These are phyloP conservation scores for Gossypium schwendimanii DNA, from an alignment of 441 rosid species.

Conservation along the genomic window DNA sequence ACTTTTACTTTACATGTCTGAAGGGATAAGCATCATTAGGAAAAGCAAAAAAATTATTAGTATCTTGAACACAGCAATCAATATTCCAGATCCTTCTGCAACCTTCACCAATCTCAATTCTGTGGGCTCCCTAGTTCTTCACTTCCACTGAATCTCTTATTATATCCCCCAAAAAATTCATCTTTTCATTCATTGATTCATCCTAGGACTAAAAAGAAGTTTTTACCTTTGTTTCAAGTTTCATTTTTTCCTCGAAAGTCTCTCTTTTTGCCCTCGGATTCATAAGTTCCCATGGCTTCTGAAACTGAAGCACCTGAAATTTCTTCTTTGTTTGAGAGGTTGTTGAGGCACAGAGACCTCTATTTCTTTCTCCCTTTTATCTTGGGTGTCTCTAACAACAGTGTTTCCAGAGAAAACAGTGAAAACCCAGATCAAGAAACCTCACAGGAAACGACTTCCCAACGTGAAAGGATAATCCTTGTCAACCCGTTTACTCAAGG, in stretches of 20 bases:
- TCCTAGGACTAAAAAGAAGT: not conserved
- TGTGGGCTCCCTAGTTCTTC: constrained; percentile 12
- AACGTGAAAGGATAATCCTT: constrained; percentile 33
- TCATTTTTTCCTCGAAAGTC: not conserved
- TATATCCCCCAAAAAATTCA: not conserved
- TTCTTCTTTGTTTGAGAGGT: constrained; percentile 29
- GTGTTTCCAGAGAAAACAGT: constrained; percentile 6
- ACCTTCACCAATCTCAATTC: constrained; percentile 21
- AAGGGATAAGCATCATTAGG: constrained; percentile 12
- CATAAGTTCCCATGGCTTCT: constrained; percentile 25
- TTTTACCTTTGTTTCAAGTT: not conserved
- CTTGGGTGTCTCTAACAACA: constrained; percentile 26
- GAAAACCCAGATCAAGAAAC: constrained; percentile 18
- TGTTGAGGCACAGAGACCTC: constrained; percentile 39
- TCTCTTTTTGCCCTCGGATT: not conserved
- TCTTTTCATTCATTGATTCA: not conserved
- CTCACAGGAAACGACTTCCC: constrained; percentile 24
- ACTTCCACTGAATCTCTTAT: not conserved
- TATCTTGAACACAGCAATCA: not conserved
- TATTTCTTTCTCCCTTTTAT: constrained; percentile 46
- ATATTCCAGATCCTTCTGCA: constrained; percentile 54
- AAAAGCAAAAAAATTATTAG: not conserved
- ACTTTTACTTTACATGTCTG: not conserved
- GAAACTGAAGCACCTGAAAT: constrained; percentile 25
- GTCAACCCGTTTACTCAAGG: constrained; percentile 53